phyloP scores from a whole-genome alignment of 495 filamentous ascomycete species.

The Hypoxylon crocopeplum region DNA sequence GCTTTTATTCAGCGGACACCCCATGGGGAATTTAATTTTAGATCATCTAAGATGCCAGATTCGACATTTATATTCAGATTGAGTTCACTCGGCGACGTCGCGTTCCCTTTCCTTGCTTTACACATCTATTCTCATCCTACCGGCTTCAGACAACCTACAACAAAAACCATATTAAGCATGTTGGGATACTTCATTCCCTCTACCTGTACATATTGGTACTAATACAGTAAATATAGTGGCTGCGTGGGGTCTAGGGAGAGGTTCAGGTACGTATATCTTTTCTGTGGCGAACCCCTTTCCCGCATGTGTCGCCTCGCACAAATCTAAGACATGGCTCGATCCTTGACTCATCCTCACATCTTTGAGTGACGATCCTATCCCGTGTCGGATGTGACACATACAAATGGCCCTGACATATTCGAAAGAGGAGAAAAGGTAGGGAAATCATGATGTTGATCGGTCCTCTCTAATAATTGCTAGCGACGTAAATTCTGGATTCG shows the following conservation, averaged over 20 bases:
- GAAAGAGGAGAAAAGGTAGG: neutral
- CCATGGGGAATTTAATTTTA: constrained; percentile 8
- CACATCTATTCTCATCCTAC: too few species aligned
- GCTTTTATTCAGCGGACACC: neutral
- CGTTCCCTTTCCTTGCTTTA: neutral
- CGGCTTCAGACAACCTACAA: too few species aligned
- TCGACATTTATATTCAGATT: constrained; percentile 17
- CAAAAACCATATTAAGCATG: too few species aligned
- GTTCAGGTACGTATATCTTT: neutral
- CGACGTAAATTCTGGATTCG: too few species aligned
- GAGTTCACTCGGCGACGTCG: constrained; percentile 3
- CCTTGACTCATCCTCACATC: constrained; percentile 24
- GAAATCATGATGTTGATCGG: neutral
- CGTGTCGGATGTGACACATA: constrained; percentile 14
- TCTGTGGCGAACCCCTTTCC: constrained; percentile 1
- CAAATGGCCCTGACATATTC: neutral
- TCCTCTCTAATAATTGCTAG: too few species aligned
- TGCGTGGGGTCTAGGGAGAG: too few species aligned
- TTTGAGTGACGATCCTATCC: constrained; percentile 14
- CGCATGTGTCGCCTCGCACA: constrained; percentile 19
- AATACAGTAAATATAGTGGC: too few species aligned
- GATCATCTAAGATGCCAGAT: constrained; percentile 10
- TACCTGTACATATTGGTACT: too few species aligned
- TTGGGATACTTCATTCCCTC: too few species aligned
- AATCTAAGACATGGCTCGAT: constrained; percentile 37